Base-by-base conservation (phyloP, 2,329 filamentous ascomycete genomes). In the Colletotrichum lentis region DNA sequence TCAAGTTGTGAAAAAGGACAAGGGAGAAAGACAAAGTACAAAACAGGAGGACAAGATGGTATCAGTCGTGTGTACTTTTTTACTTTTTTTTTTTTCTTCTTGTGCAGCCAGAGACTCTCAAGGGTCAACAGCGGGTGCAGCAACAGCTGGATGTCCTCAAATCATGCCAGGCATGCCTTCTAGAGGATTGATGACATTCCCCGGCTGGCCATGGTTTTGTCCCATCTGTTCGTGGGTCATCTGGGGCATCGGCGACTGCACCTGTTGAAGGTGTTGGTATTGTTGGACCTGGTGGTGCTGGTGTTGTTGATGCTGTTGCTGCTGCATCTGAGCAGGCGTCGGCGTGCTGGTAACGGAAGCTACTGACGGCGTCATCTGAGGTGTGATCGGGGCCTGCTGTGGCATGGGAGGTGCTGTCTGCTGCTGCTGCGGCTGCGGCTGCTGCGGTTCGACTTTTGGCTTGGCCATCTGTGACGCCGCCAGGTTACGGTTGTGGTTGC, bases 401-500 rank as follows among this genome's bases (percentile, higher is more conserved):
- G 50, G 49, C 49, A 65, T 68, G 8, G 62, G 50, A 71, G 73
- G 77, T 65, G 75, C 27, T 46, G 27, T 27, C n/a, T 47, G 55
- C 7, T 44, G 76, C 35, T 62, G 63, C 27, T 31, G 27, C 31
- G 24, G 24, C 24, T n/a, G n/a, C n/a, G n/a, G n/a, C n/a, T 31
- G 27, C 59, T 77, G 80, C 31, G 79, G 76, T 71, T 86, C 83
- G 27, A 77, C 75, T 74, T 84, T 85, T 50, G 82, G 78, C 74
- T 83, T 87, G 10, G 80, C 76, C 74, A 81, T 81, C 62, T 78
- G 80, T 35, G 80, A 76, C 41, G 79, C 78, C 31, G 79, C 80
- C 49, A 81, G 74, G 50, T 75, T 74, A 65, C 82, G 80, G 5
- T 79, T 80, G 72, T 88, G 84, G 72, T 82, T 86, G 74, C 82